Conservation (phyloP, 495 filamentous ascomycete genomes). For the Neurospora sp. region DNA sequence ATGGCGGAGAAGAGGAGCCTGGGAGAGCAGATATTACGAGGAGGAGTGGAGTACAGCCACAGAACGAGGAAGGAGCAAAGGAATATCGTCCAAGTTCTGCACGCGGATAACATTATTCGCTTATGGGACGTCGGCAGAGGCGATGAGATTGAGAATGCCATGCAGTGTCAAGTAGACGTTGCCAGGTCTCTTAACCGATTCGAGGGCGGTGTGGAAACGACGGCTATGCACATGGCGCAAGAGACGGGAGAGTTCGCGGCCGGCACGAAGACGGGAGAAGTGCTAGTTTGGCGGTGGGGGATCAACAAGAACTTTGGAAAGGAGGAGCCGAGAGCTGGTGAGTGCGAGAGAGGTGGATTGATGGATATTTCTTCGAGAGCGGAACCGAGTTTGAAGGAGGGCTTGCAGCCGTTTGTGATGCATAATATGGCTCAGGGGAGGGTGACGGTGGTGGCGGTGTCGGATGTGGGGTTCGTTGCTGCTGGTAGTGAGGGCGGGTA, state of each 20-base stretch:
- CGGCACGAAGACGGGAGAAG: conserved; percentile 69
- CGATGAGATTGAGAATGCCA: conserved; percentile 85
- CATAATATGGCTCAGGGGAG: conserved; percentile 72
- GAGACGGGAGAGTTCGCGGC: conserved; percentile 73
- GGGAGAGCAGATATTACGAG: conserved; percentile 63
- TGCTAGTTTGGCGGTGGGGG: conserved; percentile 81
- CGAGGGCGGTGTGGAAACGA: conserved; percentile 61
- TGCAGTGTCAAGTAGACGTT: conserved; percentile 74
- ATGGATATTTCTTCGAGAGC: conserved; percentile 62
- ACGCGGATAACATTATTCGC: conserved; percentile 77
- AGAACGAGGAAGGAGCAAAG: conserved; percentile 65
- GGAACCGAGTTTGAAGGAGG: conserved; percentile 73
- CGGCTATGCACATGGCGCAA: conserved; percentile 63
- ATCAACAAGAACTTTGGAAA: conserved; percentile 52
- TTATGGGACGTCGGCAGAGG: conserved; percentile 85
- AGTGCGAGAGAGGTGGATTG: conserved; percentile 50
- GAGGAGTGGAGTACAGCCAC: conserved; percentile 59
- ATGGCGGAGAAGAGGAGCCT: conserved; percentile 63
- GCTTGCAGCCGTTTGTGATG: conserved; percentile 68
- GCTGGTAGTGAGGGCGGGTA: conserved; percentile 73
- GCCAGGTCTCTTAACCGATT: conserved; percentile 69
- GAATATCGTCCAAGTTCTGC: conserved; percentile 70
- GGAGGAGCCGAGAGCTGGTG: conserved; percentile 40
- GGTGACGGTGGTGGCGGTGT: conserved; percentile 68
- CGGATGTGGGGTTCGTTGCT: conserved; percentile 84